A percentile compares a stretch with the other conserved stretches of the same genome.
phyloP scores from a whole-genome alignment of 208 protist genomes.

The Trypanosoma theileri region DNA sequence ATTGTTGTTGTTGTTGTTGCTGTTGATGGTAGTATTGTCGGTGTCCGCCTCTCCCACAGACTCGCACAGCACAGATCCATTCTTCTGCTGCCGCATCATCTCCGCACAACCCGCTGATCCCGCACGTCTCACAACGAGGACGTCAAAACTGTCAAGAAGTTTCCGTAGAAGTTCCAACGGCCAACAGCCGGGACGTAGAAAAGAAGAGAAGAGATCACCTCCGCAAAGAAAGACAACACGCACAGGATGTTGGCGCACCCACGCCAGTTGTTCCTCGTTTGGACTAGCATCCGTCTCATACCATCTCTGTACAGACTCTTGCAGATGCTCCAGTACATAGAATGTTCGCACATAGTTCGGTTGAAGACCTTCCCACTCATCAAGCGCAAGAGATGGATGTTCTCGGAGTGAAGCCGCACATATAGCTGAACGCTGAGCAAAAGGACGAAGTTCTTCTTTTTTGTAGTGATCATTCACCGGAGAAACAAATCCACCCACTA shows the following conservation, averaged over 20 bases:
- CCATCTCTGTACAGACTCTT: slow-evolving; percentile 43
- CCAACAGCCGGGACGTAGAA: slow-evolving; percentile 71
- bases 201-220: slow-evolving; percentile 72
- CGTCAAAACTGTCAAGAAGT: slow-evolving; percentile 54
- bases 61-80: slow-evolving; percentile 28
- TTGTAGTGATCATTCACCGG: slow-evolving; percentile 76
- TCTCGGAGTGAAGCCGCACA: slow-evolving; percentile 32
- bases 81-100: slow-evolving; percentile 5
- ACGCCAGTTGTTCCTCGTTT: slow-evolving; percentile 11
- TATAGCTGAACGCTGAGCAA: slow-evolving; percentile 44
- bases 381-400: slow-evolving; percentile 51
- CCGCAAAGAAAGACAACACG: slow-evolving; percentile 67
- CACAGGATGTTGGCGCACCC: slow-evolving; percentile 35
- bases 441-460: slow-evolving; percentile 56
- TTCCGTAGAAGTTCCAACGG: slow-evolving; percentile 45
- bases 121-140: slow-evolving; percentile 49
- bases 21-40: neutral
- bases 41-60: neutral
- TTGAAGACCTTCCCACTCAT: slow-evolving; percentile 80
- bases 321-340: slow-evolving; percentile 66
- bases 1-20: neutral
- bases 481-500: slow-evolving; percentile 84
- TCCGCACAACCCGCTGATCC: slow-evolving; percentile 10
- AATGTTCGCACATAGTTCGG: slow-evolving; percentile 59
- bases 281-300: slow-evolving; percentile 35